Evolutionary conservation across 768 basidiomycete genomes (phyloP).

Genomic region (Trametes maxima): DNA sequence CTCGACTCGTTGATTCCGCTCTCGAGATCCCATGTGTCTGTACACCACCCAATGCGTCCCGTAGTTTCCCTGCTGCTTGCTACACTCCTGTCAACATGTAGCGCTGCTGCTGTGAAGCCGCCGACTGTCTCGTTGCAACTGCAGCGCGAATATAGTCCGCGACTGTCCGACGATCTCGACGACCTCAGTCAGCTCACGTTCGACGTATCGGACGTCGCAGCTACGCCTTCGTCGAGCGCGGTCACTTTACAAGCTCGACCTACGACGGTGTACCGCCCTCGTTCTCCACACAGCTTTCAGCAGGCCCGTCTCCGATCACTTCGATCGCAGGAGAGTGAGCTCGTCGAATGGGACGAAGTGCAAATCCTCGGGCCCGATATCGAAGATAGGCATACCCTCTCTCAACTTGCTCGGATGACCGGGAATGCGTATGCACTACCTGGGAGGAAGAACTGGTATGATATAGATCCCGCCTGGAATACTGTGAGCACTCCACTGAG

Average conservation of each 20-base stretch:
- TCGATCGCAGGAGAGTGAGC: constrained; percentile 49
- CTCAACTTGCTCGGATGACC: constrained; percentile 82
- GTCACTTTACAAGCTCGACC: constrained; percentile 47
- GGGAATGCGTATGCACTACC: constrained; percentile 87
- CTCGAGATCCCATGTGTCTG: constrained; percentile 4
- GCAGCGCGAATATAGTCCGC: constrained; percentile 16
- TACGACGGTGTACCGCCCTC: constrained; percentile 63
- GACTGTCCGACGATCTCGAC: neutral
- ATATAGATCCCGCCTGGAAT: constrained; percentile 77
- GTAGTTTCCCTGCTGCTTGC: constrained; percentile 1
- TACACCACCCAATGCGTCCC: constrained; percentile 11
- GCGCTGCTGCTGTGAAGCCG: neutral
- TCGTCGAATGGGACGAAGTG: constrained; percentile 67
- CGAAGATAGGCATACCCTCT: constrained; percentile 75
- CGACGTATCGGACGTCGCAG: constrained; percentile 6
- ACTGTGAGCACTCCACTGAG: constrained; percentile 28
- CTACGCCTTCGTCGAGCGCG: constrained; percentile 1
- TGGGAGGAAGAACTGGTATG: constrained; percentile 77
- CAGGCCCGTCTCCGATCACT: constrained; percentile 56
- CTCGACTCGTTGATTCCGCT: neutral
- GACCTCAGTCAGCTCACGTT: constrained; percentile 9
- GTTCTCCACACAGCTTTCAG: constrained; percentile 51
- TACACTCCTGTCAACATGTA: neutral
- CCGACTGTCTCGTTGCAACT: constrained; percentile 13
- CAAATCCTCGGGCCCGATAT: constrained; percentile 76